Conservation (phyloP, 305 asterid genomes). For the Fraxinus albicans region DNA sequence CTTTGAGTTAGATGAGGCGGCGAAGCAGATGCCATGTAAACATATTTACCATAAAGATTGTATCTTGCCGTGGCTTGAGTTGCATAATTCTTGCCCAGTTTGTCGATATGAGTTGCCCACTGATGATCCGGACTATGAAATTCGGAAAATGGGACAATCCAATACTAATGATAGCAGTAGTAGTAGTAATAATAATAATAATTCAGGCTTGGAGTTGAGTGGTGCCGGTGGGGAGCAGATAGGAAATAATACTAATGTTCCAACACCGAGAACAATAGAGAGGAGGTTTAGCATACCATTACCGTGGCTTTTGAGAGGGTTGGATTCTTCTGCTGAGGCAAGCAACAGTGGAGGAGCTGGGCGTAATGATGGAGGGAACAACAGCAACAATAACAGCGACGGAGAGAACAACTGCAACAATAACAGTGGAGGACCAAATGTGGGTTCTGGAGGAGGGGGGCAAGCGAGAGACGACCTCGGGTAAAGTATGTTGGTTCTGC, state of each 20-base stretch:
- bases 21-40: background rate
- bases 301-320: background rate
- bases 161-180: no score
- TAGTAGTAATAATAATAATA: no score
- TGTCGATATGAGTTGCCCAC: background rate
- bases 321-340: background rate
- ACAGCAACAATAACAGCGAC: background rate
- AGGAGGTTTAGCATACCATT: background rate
- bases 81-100: background rate
- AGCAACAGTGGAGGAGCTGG: background rate
- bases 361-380: background rate
- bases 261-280: background rate
- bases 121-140: background rate
- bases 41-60: background rate
- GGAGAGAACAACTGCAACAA: no score
- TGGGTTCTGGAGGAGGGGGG: background rate
- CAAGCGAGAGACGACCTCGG: background rate
- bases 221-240: background rate
- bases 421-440: background rate
- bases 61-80: background rate
- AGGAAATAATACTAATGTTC: background rate
- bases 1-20: background rate
- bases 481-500: background rate
- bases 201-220: background rate
- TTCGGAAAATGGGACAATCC: background rate